phyloP scores from a whole-genome alignment of 768 basidiomycete genomes.

The Pisolithus sp. region DNA sequence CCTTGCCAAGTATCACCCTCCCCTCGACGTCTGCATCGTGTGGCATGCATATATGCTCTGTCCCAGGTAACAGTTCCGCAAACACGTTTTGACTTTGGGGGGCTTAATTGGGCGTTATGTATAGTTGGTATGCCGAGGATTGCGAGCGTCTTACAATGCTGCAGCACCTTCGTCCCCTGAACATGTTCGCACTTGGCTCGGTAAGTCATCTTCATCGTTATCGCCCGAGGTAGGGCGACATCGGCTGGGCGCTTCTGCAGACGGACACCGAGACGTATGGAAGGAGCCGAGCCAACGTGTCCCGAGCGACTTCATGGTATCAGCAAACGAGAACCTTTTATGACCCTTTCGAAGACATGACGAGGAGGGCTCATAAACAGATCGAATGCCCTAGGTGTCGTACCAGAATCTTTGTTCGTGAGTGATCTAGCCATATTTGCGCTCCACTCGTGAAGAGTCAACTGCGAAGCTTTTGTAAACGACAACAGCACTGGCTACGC shows the following conservation, averaged over 20 bases:
- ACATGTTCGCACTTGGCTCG: conserved; percentile 23
- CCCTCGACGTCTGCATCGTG: conserved; percentile 37
- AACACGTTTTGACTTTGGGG: neutral
- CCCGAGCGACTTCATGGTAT: conserved; percentile 16
- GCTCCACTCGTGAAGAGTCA: neutral
- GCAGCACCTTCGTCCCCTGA: conserved; percentile 20
- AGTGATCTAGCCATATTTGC: conserved; percentile 10
- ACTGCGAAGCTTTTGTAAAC: conserved; percentile 35
- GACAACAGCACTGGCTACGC: conserved; percentile 41
- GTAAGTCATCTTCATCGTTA: conserved; percentile 9
- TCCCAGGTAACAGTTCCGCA: conserved; percentile 22
- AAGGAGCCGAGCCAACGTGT: conserved; percentile 9
- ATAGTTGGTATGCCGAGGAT: conserved; percentile 28
- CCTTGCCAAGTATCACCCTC: conserved; percentile 24
- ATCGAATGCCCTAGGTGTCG: conserved; percentile 34
- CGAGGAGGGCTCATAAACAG: conserved; percentile 15
- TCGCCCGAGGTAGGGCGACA: neutral
- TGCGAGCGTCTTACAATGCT: conserved; percentile 25
- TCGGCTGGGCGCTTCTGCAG: conserved; percentile 5
- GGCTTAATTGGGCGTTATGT: neutral
- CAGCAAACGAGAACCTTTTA: conserved; percentile 24
- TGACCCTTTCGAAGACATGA: conserved; percentile 32
- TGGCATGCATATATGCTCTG: conserved; percentile 38
- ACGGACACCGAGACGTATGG: conserved; percentile 19
- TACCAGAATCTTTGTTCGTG: conserved; percentile 24